Percentiles rank a stretch among this genome's conserved stretches.
phyloP scores from a whole-genome alignment of 1,284 basidiomycete species.

The Irpex sp. region DNA sequence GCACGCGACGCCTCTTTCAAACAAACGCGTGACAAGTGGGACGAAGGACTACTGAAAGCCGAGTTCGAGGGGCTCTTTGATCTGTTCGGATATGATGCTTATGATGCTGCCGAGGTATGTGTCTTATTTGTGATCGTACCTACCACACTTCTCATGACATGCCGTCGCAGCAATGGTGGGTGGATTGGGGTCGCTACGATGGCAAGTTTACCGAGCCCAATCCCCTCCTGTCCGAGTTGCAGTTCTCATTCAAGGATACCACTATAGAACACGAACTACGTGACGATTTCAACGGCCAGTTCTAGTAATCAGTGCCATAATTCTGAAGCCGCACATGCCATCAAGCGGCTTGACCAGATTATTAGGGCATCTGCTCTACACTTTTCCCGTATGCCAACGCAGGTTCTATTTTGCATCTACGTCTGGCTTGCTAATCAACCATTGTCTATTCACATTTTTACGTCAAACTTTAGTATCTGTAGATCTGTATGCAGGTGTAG shows the following conservation, averaged over 20 bases:
- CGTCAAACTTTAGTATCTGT: no score
- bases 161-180: background rate
- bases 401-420: no score
- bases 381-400: no score
- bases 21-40: slow-evolving; percentile 4
- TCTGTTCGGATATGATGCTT: slow-evolving; percentile 1
- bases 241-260: background rate
- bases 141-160: background rate
- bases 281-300: background rate
- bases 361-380: no score
- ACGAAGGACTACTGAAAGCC: slow-evolving; percentile 11
- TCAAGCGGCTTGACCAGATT: no score
- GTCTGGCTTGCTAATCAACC: no score
- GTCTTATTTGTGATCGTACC: background rate
- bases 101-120: slow-evolving; percentile 3
- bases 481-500: no score
- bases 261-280: background rate
- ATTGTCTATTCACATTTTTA: no score
- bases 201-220: background rate
- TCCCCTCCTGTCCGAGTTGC: background rate
- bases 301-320: no score
- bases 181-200: background rate
- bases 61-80: slow-evolving; percentile 13
- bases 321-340: no score
- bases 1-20: slow-evolving; percentile 10